Conservation (phyloP, 257 asterid species). For the Leptodermis oblonga region DNA sequence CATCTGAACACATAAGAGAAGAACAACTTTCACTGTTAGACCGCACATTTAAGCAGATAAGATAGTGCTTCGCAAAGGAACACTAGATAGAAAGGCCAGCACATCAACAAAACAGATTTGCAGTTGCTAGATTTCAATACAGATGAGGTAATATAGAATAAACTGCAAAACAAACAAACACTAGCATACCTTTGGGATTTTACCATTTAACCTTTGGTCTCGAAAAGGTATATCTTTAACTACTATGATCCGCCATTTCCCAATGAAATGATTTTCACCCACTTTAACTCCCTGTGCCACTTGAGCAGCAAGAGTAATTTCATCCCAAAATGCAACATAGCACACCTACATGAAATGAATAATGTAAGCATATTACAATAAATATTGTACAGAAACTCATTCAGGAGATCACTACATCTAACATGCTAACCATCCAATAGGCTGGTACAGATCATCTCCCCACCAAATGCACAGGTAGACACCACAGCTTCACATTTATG, state of each 20-base stretch:
- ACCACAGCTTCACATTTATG: constrained; percentile 76
- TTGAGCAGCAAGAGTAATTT: constrained; percentile 77
- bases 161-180: constrained; percentile 13
- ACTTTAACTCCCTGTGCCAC: constrained; percentile 66
- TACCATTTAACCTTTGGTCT: constrained; percentile 89
- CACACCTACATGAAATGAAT: constrained; percentile 57
- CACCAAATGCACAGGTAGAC: constrained; percentile 99
- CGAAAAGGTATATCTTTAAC: constrained; percentile 72
- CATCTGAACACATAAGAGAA: constrained; percentile 58
- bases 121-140: background rate
- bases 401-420: background rate
- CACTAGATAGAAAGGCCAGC: background rate
- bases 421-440: constrained; percentile 54
- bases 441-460: constrained; percentile 99
- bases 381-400: constrained; percentile 3
- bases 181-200: constrained; percentile 87
- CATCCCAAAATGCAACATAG: constrained; percentile 98
- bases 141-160: background rate
- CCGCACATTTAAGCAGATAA: background rate
- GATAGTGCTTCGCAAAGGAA: background rate
- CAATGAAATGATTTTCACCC: constrained; percentile 59
- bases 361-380: constrained; percentile 12
- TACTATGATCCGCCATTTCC: constrained; percentile 80
- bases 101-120: background rate
- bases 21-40: background rate